These are phyloP conservation scores for Odonthalia washingtoniensis DNA, from an alignment of 31 red algal species.

Conservation along the genomic window DNA sequence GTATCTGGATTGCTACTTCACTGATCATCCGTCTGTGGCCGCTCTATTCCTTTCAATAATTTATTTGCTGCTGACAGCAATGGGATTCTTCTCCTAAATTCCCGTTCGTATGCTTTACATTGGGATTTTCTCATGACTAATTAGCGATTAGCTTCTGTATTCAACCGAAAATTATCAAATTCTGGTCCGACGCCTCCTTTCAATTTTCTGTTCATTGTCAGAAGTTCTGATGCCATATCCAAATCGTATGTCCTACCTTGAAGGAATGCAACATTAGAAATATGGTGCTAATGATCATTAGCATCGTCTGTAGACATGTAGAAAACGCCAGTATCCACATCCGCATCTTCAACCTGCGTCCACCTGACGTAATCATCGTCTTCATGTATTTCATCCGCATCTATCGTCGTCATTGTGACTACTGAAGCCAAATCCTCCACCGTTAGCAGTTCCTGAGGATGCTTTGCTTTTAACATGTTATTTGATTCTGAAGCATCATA, in stretches of 20 bases:
- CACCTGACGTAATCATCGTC: neutral
- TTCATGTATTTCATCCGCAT: neutral
- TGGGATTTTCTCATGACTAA: too few species aligned
- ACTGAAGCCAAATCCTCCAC: neutral
- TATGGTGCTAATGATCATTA: neutral
- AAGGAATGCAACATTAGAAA: neutral
- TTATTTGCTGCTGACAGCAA: neutral
- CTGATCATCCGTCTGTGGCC: neutral
- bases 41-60: conserved; percentile 20
- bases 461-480: neutral
- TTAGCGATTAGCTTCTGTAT: neutral
- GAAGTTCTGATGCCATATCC: neutral
- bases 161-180: neutral
- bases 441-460: neutral
- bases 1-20: neutral
- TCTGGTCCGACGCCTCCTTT: neutral
- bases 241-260: neutral
- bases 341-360: neutral
- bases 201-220: neutral
- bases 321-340: neutral
- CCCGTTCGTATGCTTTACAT: neutral
- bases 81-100: neutral
- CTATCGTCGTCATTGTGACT: neutral
- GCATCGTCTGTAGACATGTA: neutral
- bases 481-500: neutral